These are phyloP conservation scores for Rosa hybrid DNA, from an alignment of 331 rosid genomes.

Conservation along the genomic window DNA sequence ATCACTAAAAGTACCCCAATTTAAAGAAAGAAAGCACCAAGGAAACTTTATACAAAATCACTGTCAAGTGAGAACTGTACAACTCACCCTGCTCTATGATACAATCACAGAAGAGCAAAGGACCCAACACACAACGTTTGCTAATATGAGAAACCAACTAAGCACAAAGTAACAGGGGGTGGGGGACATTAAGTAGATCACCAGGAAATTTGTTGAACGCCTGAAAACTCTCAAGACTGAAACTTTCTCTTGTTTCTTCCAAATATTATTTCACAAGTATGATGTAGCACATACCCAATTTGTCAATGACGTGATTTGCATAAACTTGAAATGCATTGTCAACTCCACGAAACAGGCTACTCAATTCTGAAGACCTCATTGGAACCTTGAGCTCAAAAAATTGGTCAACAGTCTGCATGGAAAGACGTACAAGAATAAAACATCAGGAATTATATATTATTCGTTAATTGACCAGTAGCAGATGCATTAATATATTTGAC, in stretches of 20 bases:
- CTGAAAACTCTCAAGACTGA: not conserved
- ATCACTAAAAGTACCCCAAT: conserved; percentile 2
- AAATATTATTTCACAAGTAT: not conserved
- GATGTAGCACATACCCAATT: conserved; percentile 65
- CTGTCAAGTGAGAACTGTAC: not conserved
- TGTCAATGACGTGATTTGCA: conserved; percentile 66
- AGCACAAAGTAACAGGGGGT: not conserved
- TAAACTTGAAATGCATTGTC: conserved; percentile 95
- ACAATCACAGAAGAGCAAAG: conserved; percentile 2
- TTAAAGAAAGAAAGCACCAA: conserved; percentile 4
- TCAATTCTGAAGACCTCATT: conserved; percentile 89
- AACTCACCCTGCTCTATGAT: not conserved
- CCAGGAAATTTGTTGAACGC: not conserved
- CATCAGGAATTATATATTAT: not conserved
- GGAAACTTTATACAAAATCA: not conserved
- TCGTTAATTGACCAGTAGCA: not conserved
- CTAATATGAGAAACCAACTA: not conserved
- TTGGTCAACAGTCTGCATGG: conserved; percentile 91
- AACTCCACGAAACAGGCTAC: conserved; percentile 84
- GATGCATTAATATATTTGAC: not conserved
- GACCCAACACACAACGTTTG: conserved; percentile 6
- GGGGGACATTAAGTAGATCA: not conserved
- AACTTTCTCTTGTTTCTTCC: not conserved
- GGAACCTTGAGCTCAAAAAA: conserved; percentile 95
- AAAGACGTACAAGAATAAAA: conserved; percentile 6